Base-by-base conservation (phyloP, 768 basidiomycete species). In the Crassisporium funariophilum region DNA sequence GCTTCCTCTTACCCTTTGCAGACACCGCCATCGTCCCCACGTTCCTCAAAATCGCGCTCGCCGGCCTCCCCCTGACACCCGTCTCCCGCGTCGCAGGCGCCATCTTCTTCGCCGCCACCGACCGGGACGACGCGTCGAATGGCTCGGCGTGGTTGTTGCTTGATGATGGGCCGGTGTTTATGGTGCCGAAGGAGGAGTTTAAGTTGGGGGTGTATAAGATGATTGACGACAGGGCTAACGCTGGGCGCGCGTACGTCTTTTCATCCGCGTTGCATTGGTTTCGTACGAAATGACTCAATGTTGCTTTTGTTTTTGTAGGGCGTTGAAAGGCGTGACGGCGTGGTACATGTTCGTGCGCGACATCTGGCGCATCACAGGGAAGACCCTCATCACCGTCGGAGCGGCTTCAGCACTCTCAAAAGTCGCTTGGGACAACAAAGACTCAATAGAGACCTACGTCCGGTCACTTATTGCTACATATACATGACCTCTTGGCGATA, bases 201-300 rank as follows among this genome's bases (percentile, higher is more conserved):
- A 73, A 71, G 49, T 51, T 68, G 36, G 79, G 79, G 2, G 75
- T 82, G 16, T 82, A 82, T 58, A 67, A 67, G 44, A 71, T 81
- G 69, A 69, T 82, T 15, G 74, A 78, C 44, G 59, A 66, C n/a
- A 61, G 74, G 37, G 61, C 60, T 3, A 76, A 75, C 52, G 49
- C 56, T 0, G 42, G 64, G n/a, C 53, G 55, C 38, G 60, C 56
- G 70, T 71, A 47, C 24, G 8, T 23, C 20, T 37, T 33, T 41
- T 24, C 4, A 9, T 31, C 21, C 19, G 38, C 33, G n/a, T 17
- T 37, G 37, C 8, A 27, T 23, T 31, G 12, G 6, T 15, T 36
- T 27, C 17, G 24, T 33, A n/a, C 21, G 23, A 45, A 15, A 9
- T 22, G 7, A 31, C 22, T 31, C n/a, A n/a, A n/a, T n/a, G 15